Evolutionary conservation across 202 grass and related monocot species (phyloP), one percentile per base, ranked within the genome.

Genomic region (Hordeum pubiflorum): DNA sequence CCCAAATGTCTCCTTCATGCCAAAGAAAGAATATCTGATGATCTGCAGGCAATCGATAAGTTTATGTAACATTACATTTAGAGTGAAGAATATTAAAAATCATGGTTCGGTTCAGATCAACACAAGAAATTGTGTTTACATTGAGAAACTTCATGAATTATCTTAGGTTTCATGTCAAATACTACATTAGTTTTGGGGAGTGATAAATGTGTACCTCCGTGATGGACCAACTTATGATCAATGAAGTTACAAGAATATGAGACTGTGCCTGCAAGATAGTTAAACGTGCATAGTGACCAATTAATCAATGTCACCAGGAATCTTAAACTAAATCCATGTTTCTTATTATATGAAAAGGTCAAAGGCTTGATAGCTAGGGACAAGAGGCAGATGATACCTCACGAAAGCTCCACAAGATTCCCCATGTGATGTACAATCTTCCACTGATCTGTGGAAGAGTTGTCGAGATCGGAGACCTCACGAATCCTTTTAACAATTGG

Each of bases 21-120:
- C 90, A 87, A 98, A 98, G 88, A 98, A 98, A 14, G 95, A 98
- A 68, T 98, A 98, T 71, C 96, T 93, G 54, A 95, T 88, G 37
- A 91, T 87, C 96, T 98, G 72, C 55, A 88, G 26, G 18, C 50
- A 58, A 75, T 43, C 20, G 79, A 0, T 13, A 58, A 20, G 37
- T 54, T 74, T 29, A 3, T 6, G 17, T 48, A 56, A 67, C 15
- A 2, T 26, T 9, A 29, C 10, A 15, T 22, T 46, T 10, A 27
- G 3, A 72, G 46, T 4, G 13, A 3, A 21, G 8, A 26, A 11
- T 39, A 55, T 17, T 67, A 5, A 26, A 37, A 27, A 39, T 13
- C 1, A 7, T 18, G 0, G 13, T 18, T 56, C 1, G 18, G 10
- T n/a, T 80, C 29, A 41, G 7, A 14, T 58, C 36, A 69, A 55